Conservation (phyloP, 2,329 filamentous ascomycete genomes). For the Hawksworthiomyces lignivorus region DNA sequence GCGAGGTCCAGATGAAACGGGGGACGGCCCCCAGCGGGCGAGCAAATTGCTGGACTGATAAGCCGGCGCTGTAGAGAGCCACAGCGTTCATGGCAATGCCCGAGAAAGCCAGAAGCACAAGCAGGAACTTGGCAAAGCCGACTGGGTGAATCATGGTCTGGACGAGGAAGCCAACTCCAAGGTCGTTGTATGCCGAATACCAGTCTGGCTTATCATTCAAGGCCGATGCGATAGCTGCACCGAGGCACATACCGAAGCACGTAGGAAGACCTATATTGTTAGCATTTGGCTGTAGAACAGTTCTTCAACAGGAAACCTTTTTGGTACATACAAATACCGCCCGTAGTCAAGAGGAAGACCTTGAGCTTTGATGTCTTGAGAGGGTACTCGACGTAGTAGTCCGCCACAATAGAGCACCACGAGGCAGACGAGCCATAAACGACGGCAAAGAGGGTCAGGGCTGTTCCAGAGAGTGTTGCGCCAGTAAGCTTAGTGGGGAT, state of each 20-base stretch:
- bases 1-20: constrained; percentile 38
- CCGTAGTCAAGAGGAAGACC: constrained; percentile 39
- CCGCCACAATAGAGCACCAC: constrained; percentile 38
- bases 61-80: constrained; percentile 31
- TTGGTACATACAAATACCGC: constrained; percentile 34
- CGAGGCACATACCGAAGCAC: constrained; percentile 50
- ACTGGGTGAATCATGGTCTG: constrained; percentile 50
- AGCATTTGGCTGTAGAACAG: neutral
- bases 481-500: constrained; percentile 28
- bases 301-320: no score
- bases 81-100: constrained; percentile 41
- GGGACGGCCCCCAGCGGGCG: constrained; percentile 35
- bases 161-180: constrained; percentile 52
- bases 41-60: constrained; percentile 33
- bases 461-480: constrained; percentile 28
- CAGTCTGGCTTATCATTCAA: constrained; percentile 46
- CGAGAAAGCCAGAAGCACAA: constrained; percentile 49
- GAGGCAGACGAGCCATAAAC: constrained; percentile 42
- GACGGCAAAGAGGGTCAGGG: constrained; percentile 36
- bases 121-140: constrained; percentile 55
- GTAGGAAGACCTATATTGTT: constrained; percentile 31
- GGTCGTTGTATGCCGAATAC: constrained; percentile 43
- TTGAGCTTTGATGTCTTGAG: constrained; percentile 36
- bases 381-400: constrained; percentile 41
- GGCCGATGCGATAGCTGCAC: constrained; percentile 55